Evolutionary conservation across 2,329 filamentous ascomycete genomes (phyloP).

Genomic region (Pyricularia sp.): DNA sequence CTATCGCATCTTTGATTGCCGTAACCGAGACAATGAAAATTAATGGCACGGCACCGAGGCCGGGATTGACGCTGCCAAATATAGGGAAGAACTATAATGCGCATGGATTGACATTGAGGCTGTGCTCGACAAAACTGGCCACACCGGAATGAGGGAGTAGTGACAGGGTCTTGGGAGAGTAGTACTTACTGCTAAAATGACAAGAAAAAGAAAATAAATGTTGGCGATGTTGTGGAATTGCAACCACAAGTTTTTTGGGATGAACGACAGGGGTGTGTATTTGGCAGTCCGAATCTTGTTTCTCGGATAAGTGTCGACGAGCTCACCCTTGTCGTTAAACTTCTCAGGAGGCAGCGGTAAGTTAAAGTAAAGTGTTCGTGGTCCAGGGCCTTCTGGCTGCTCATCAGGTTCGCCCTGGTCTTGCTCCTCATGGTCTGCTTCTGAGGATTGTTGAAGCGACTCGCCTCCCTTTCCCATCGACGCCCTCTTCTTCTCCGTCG

Average conservation of each 20-base stretch:
- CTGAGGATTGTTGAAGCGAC: slow-evolving; percentile 15
- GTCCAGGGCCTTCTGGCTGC: slow-evolving; percentile 30
- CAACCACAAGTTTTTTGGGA: slow-evolving; percentile 94
- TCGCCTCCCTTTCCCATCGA: slow-evolving; percentile 19
- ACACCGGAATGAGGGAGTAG: slow-evolving; percentile 3
- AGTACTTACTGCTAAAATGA: slow-evolving; percentile 79
- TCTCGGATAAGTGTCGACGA: slow-evolving; percentile 60
- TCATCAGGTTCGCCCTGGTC: slow-evolving; percentile 23
- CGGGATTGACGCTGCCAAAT: slow-evolving; percentile 86
- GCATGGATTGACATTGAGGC: not conserved
- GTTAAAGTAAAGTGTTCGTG: slow-evolving; percentile 75
- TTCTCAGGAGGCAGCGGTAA: slow-evolving; percentile 64
- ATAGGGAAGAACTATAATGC: slow-evolving; percentile 77
- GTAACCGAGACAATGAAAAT: slow-evolving; percentile 89
- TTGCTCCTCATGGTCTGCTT: slow-evolving; percentile 15
- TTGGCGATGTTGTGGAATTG: slow-evolving; percentile 99
- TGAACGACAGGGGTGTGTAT: slow-evolving; percentile 89
- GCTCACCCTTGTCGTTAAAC: slow-evolving; percentile 72
- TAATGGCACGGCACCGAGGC: slow-evolving; percentile 78
- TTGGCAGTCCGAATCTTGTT: slow-evolving; percentile 99
- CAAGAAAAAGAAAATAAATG: slow-evolving; percentile 93
- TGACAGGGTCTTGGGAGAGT: slow-evolving; percentile 6
- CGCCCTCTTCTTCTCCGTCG: slow-evolving; percentile 60
- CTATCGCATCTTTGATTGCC: slow-evolving; percentile 86
- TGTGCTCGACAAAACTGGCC: not conserved